These are phyloP conservation scores for Hypoxylon perforatum DNA, from an alignment of 495 filamentous ascomycete genomes.

Conservation along the genomic window DNA sequence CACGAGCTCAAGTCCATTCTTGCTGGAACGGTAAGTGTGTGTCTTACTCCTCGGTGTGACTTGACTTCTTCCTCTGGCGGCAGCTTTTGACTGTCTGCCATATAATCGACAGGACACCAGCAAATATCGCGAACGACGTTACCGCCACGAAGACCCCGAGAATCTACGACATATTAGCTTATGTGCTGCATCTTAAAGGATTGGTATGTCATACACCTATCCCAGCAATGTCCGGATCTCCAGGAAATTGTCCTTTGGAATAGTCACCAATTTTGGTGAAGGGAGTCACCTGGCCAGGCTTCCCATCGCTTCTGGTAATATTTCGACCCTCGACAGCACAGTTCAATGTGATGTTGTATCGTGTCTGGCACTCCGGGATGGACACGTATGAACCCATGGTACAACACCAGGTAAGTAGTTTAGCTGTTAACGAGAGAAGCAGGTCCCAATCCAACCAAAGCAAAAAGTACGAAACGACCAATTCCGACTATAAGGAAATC, in stretches of 20 bases:
- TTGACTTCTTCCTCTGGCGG: constrained; percentile 13
- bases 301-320: background rate
- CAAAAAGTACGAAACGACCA: background rate
- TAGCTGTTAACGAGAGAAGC: background rate
- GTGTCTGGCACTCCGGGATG: constrained; percentile 28
- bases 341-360: constrained; percentile 37
- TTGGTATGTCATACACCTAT: constrained; percentile 24
- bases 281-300: background rate
- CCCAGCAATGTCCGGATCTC: constrained; percentile 34
- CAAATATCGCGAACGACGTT: constrained; percentile 38
- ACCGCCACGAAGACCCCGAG: constrained; percentile 46
- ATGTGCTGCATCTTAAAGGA: background rate
- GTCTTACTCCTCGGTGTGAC: constrained; percentile 25
- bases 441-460: background rate
- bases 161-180: constrained; percentile 34
- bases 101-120: constrained; percentile 25
- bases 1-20: background rate
- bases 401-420: background rate
- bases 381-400: constrained; percentile 49
- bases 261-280: constrained; percentile 26
- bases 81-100: constrained; percentile 35
- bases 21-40: background rate
- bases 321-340: constrained; percentile 23
- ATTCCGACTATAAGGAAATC: background rate
- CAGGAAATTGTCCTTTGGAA: constrained; percentile 18